A percentile compares a stretch with the other conserved stretches of the same genome.
These are phyloP conservation scores for Isoetes engelmannii DNA, from an alignment of 83 land plant species.

Conservation along the genomic window DNA sequence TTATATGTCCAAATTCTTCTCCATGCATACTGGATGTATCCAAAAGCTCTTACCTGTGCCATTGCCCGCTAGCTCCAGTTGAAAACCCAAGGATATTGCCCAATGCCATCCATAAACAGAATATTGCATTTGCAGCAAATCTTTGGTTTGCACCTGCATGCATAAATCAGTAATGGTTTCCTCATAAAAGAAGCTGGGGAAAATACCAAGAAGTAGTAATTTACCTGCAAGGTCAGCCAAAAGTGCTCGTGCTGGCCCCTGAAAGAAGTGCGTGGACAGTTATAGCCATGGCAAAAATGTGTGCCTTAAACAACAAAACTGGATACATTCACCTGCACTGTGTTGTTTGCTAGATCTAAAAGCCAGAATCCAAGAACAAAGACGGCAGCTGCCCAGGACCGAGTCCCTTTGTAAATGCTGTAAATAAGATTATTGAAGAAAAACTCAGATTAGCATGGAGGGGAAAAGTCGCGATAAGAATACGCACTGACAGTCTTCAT, in stretches of 20 bases:
- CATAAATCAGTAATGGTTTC: background rate
- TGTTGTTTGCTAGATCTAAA: conserved; percentile 96
- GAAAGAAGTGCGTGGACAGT: background rate
- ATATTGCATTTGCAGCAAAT: conserved; percentile 81
- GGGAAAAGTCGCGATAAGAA: background rate
- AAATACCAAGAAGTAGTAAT: background rate
- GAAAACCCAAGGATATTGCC: conserved; percentile 96
- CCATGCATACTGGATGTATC: background rate
- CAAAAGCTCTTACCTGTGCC: conserved; percentile 55
- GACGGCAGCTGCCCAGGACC: conserved; percentile 74
- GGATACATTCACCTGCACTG: conserved; percentile 65
- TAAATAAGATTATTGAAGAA: background rate
- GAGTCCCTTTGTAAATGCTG: conserved; percentile 56
- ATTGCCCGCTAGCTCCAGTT: conserved; percentile 84
- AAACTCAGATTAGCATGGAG: too few species aligned
- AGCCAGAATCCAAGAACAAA: conserved; percentile 98
- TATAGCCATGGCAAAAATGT: conserved; percentile 1
- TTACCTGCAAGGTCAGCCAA: conserved; percentile 94
- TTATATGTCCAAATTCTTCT: background rate
- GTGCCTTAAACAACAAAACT: background rate
- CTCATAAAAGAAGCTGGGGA: background rate
- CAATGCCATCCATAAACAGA: conserved; percentile 93
- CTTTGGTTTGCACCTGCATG: conserved; percentile 67
- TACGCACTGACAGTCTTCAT: conserved; percentile 71
- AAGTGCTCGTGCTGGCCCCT: conserved; percentile 99